phyloP scores from a whole-genome alignment of 2,329 filamentous ascomycete species.

The Cordyceps cateniannulata region DNA sequence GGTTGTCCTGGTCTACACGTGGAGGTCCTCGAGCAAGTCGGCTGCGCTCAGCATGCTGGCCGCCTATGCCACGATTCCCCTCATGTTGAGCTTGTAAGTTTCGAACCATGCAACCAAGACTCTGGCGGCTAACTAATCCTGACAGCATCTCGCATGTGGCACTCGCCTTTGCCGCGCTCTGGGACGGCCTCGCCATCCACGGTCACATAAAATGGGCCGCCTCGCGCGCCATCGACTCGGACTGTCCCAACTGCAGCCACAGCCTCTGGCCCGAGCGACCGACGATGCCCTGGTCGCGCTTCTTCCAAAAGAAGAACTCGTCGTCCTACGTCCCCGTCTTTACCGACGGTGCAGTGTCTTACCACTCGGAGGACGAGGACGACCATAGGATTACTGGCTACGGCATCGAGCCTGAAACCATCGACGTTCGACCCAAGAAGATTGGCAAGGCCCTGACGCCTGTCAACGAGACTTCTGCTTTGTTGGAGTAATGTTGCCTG shows the following conservation, averaged over 20 bases:
- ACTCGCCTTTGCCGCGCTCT: conserved; percentile 31
- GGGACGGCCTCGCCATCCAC: conserved; percentile 34
- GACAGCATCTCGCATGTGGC: conserved; percentile 31
- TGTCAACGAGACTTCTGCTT: conserved; percentile 5
- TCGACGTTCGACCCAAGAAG: conserved; percentile 7
- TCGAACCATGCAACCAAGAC: neutral
- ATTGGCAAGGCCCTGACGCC: neutral
- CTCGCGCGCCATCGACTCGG: conserved; percentile 31
- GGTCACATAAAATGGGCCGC: conserved; percentile 32
- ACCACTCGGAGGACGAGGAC: conserved; percentile 7
- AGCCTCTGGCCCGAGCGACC: conserved; percentile 32
- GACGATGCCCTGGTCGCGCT: conserved; percentile 28
- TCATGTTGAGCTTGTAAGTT: conserved; percentile 35
- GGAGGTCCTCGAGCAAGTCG: conserved; percentile 24
- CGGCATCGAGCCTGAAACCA: neutral
- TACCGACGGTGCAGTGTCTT: conserved; percentile 11
- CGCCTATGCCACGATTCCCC: conserved; percentile 35
- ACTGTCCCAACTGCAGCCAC: conserved; percentile 35
- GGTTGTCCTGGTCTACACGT: conserved; percentile 35
- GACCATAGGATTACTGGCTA: neutral
- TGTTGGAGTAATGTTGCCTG: conserved; percentile 1
- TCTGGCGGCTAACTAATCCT: neutral
- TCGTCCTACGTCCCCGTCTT: conserved; percentile 4
- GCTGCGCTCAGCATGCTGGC: conserved; percentile 33
- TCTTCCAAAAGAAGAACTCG: conserved; percentile 12